Evolutionary conservation across 257 asterid genomes (phyloP).

Genomic region (Pogostemon cablin): DNA sequence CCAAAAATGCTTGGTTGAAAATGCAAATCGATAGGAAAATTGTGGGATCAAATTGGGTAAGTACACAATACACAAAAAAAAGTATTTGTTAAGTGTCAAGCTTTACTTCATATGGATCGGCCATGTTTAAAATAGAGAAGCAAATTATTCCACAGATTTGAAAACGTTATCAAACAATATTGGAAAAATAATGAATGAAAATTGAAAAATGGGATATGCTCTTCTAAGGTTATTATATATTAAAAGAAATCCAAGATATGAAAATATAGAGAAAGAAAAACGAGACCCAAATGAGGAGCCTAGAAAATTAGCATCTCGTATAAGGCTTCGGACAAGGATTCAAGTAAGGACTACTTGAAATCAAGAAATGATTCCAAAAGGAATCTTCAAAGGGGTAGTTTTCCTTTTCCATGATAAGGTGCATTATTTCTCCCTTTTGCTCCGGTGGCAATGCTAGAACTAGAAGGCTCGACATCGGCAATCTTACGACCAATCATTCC

Average conservation of each 20-base stretch:
- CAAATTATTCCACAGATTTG: background rate
- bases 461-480: constrained; percentile 36
- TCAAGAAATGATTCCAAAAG: constrained; percentile 26
- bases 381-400: constrained; percentile 41
- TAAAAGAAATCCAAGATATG: constrained; percentile 19
- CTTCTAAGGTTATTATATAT: background rate
- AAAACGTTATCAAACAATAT: background rate
- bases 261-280: constrained; percentile 5
- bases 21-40: background rate
- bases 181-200: background rate
- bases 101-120: background rate
- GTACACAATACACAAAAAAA: background rate
- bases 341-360: constrained; percentile 24
- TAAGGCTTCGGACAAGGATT: constrained; percentile 26
- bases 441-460: constrained; percentile 28
- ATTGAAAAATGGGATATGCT: background rate
- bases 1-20: background rate
- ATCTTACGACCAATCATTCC: constrained; percentile 44
- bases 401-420: constrained; percentile 36
- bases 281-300: constrained; percentile 20
- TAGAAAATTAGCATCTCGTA: background rate
- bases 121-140: background rate
- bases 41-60: background rate
- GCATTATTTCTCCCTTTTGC: constrained; percentile 23
- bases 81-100: background rate